phyloP scores from a whole-genome alignment of 345 rosid species.

The Citrus glauca region DNA sequence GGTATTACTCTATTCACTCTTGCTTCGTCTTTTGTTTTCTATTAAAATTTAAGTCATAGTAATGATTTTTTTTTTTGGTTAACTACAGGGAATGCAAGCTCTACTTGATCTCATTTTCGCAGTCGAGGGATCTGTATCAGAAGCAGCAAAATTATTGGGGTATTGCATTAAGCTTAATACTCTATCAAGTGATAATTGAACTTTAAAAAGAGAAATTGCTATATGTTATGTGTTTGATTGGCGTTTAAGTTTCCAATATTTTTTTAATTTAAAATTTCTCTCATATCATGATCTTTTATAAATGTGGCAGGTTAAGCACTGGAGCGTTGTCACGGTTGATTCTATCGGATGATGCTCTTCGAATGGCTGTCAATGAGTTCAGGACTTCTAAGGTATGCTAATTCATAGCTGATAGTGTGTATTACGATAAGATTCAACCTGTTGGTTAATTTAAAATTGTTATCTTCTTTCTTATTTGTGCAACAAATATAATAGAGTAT shows the following conservation, averaged over 20 bases:
- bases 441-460: not conserved
- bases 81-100: constrained; percentile 83
- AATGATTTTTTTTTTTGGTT: not conserved
- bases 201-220: not conserved
- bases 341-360: constrained; percentile 78
- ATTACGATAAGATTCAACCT: not conserved
- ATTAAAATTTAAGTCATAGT: no score
- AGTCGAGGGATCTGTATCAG: constrained; percentile 77
- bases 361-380: constrained; percentile 73
- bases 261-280: not conserved
- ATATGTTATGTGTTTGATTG: not conserved
- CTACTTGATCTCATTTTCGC: constrained; percentile 71
- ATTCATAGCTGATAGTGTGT: not conserved
- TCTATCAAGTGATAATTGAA: not conserved
- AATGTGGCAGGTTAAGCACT: constrained; percentile 68
- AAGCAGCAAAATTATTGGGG: constrained; percentile 76
- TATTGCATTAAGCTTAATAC: constrained; percentile 9
- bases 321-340: constrained; percentile 91
- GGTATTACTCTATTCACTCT: constrained; percentile 29
- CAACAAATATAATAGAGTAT: not conserved
- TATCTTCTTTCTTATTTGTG: not conserved
- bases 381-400: constrained; percentile 64
- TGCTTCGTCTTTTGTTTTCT: not conserved
- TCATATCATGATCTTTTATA: not conserved
- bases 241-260: not conserved